Evolutionary conservation across 1,284 basidiomycete species (phyloP), one percentile per base, ranked within the genome.

Genomic region (Trametes polyzona): DNA sequence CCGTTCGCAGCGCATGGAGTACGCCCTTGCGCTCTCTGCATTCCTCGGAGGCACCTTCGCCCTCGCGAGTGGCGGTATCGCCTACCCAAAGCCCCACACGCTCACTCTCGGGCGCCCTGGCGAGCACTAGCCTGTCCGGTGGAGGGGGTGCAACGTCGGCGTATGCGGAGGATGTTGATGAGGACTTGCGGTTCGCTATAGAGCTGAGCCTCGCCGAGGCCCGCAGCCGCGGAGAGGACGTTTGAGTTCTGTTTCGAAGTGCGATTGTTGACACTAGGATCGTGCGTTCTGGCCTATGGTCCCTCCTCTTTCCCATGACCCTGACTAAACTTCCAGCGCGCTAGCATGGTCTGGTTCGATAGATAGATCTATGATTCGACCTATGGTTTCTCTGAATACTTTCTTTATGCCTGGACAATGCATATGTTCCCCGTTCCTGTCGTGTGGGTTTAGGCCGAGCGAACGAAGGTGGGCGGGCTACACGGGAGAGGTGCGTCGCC

Each of bases 191-290:
- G 17, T 71, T 67, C 46, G 71, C 70, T 9, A 69, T 73, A 47
- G 70, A 73, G 58, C 55, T 73, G 42, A 73, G 71, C 52, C 61
- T 73, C 9, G 71, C 70, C 0, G 71, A 73, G 58, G 71, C 71
- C 26, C 60, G 68, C 8, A 73, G 71, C 50, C 65, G 71, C 1
- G 70, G 69, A 4, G 69, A 71, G 54, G 55, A 59, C 36, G 65
- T 69, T 14, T 71, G 60, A 62, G n/a, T n/a, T n/a, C 27, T 7
- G 23, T 27, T 47, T 21, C 33, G 12, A 21, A 8, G 12, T 47
- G 17, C 29, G 16, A 43, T 29, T 24, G 16, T n/a, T 19, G 19
- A 19, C 3, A 4, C 19, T 39, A n/a, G n/a, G n/a, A n/a, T n/a
- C 19, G 37, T 39, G 37, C 37, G 41, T 29, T 21, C 8, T 36